phyloP scores from a whole-genome alignment of 148 eudicot species.

The Agrostemma githago region DNA sequence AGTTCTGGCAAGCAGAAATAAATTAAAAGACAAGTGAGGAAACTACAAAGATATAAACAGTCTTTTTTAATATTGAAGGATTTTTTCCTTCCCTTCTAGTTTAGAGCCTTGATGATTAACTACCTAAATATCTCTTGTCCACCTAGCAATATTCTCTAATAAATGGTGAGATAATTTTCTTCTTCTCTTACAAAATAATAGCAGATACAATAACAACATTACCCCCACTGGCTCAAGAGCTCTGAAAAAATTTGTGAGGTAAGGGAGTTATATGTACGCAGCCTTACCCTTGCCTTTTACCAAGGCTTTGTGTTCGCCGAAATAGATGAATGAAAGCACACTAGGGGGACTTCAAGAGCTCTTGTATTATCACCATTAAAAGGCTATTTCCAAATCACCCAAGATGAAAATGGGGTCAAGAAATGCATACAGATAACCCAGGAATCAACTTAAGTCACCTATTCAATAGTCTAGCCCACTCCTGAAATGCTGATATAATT shows the following conservation, averaged over 20 bases:
- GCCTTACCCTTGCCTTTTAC: too few species aligned
- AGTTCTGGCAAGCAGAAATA: background rate
- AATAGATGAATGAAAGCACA: too few species aligned
- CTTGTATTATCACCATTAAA: too few species aligned
- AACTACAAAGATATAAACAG: background rate
- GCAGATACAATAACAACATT: background rate
- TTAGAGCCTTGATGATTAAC: background rate
- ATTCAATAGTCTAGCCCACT: background rate
- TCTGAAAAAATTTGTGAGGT: too few species aligned
- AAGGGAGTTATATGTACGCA: too few species aligned
- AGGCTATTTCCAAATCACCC: too few species aligned
- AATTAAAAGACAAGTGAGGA: background rate
- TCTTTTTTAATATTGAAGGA: background rate
- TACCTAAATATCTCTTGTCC: background rate
- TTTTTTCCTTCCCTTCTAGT: background rate
- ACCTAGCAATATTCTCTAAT: background rate
- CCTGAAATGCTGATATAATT: background rate
- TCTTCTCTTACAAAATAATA: background rate
- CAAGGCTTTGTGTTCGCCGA: too few species aligned
- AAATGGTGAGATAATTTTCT: background rate
- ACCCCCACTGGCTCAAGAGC: too few species aligned
- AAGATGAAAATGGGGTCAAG: too few species aligned
- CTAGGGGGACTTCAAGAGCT: too few species aligned
- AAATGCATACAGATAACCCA: background rate
- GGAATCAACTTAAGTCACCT: background rate